Evolutionary conservation across 805 yeast species (phyloP), one percentile per base, ranked within the genome.

Genomic region (Pichia membranifaciens): DNA sequence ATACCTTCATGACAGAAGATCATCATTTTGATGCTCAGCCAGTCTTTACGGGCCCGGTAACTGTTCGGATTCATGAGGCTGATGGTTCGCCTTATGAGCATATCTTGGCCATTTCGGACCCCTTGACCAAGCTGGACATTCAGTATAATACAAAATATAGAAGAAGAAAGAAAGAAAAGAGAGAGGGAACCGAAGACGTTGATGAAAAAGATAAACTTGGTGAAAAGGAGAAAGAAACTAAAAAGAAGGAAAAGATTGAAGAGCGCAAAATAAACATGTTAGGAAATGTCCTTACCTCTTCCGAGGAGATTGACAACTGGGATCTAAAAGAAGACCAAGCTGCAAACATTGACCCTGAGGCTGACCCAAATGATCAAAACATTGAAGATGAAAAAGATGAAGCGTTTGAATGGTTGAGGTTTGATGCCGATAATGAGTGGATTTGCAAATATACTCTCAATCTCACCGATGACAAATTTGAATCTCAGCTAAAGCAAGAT

Each of bases 41-140:
- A n/a, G 75, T 82, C 2, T 87, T 90, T 59, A 76, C 87, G 0
- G 99, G 99, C 0, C 96, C 98, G 0, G 87, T 93, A 86, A 93
- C 99, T 0, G 87, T 93, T 33, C 73, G 99, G 58, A 90, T 93
- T 33, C 99, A 93, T 61, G 99, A 93, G 60, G 95, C 96, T 0
- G 98, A 93, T 64, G 99, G 99, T 8, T 88, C 98, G 0, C 99
- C 99, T 0, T 93, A 93, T 60, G 99, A 93, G 59, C 99, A 93
- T 62, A 91, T 93, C 41, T 96, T 93, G 20, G 95, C 88, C 54
- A 70, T 93, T 44, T 87, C 88, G 56, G 97, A 91, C 38, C 77
- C 81, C 1, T 80, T 82, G 54, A 87, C 96, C 0, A 88, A 87
- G 59, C 71, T 93, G 39, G 99, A 93, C 59, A 88, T 93, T 41